Evolutionary conservation across 2,329 filamentous ascomycete species (phyloP).

Genomic region (Verticillium albo-atrum): DNA sequence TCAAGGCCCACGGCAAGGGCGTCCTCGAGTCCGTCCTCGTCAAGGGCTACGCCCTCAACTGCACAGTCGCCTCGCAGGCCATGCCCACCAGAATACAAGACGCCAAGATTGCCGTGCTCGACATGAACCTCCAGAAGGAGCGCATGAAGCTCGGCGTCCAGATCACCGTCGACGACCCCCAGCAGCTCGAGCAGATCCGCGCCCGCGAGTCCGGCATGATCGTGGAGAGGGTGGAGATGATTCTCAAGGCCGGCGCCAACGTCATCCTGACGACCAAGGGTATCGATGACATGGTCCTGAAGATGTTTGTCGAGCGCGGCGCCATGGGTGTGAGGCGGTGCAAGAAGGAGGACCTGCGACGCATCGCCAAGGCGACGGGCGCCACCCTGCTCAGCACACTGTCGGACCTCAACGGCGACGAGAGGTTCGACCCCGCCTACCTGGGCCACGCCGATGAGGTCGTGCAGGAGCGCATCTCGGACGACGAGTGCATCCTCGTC

Average conservation of each 20-base stretch:
- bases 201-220: constrained; percentile 90
- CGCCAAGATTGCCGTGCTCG: constrained; percentile 93
- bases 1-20: constrained; percentile 97
- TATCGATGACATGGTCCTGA: constrained; percentile 92
- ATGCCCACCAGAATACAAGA: constrained; percentile 92
- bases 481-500: constrained; percentile 96
- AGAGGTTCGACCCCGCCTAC: constrained; percentile 88
- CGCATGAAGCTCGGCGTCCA: constrained; percentile 98
- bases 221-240: constrained; percentile 92
- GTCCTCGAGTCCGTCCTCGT: constrained; percentile 82
- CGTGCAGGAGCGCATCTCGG: constrained; percentile 95
- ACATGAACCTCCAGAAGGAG: constrained; percentile 99
- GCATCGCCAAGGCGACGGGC: constrained; percentile 93
- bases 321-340: constrained; percentile 94
- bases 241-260: constrained; percentile 94
- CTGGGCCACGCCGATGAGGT: constrained; percentile 93
- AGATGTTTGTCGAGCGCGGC: constrained; percentile 89
- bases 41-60: constrained; percentile 97
- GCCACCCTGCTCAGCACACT: constrained; percentile 89
- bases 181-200: constrained; percentile 95
- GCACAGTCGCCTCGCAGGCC: constrained; percentile 95
- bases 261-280: constrained; percentile 97
- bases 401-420: constrained; percentile 95
- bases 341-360: constrained; percentile 96
- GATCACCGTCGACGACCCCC: constrained; percentile 95